Base-by-base conservation (phyloP, 352 stramenopile genomes). In the Globisporangium perplexum region DNA sequence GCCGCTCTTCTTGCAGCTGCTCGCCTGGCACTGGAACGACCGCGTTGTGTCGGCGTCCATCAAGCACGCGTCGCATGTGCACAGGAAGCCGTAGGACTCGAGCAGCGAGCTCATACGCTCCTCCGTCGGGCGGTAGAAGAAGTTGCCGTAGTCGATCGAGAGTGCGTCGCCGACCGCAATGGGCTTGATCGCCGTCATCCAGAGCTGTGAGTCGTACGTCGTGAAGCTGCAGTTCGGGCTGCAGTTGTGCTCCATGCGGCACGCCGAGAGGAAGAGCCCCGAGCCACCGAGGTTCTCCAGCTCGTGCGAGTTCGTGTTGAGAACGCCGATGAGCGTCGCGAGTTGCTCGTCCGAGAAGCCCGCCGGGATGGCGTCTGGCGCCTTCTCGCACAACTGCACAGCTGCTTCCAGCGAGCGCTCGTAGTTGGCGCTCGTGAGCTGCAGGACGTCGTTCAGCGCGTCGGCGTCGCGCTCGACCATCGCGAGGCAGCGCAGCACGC, bases 111-210 rank as follows among this genome's bases (percentile, higher is more conserved):
- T 65, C 46, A 77, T 66, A 15, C 81, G 76, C 57, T 91, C 81
- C 0, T 64, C 65, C 12, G 69, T 85, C 8, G 77, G 75, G 2
- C 76, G 74, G 65, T 87, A 91, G 56, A 88, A 88, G 50, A 88
- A 87, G 56, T 89, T 86, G 51, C 74, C 78, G 47, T 87, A 88
- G 65, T 91, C 81, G 50, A 91, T 87, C 24, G 81, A 88, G 23
- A 91, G 63, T 28, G 73, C 68, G 47, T 88, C 72, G 49, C 77
- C 74, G 7, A 67, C 67, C 12, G 65, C 70, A 22, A 91, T 83
- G 18, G 71, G 65, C n/a, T 72, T 67, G 57, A 88, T 87, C 46
- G 81, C 77, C 3, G 77, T 89, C 70, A 91, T 84, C 77, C 74
- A 89, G n/a, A 91, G 62, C 55, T 69, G 72, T 28, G 68, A 68